A percentile compares a stretch with the other conserved stretches of the same genome.
Evolutionary conservation across 345 rosid genomes (phyloP).

Genomic region (Linum tenue): DNA sequence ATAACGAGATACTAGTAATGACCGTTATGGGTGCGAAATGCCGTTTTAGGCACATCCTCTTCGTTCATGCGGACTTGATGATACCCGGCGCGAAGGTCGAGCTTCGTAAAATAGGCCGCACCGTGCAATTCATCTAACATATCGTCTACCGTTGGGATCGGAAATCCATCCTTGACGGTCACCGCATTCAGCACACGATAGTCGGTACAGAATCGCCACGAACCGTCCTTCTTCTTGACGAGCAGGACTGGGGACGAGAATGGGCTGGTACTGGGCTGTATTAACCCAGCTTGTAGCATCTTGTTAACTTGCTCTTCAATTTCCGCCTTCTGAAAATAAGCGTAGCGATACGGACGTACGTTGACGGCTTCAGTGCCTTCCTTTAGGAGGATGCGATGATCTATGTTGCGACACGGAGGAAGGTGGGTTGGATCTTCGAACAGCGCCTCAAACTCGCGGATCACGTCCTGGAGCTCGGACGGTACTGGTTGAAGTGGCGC

Average conservation of each 20-base stretch:
- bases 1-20: not conserved
- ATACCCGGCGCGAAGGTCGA: too few relatives aligned
- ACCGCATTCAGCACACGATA: not conserved
- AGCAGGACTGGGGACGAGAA: too few relatives aligned
- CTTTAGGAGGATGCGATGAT: not conserved
- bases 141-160: not conserved
- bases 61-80: not conserved
- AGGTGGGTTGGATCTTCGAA: not conserved
- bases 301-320: not conserved
- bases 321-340: not conserved
- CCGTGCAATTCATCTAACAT: not conserved
- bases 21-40: not conserved
- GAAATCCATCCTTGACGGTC: not conserved
- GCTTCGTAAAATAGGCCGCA: not conserved
- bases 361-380: not conserved
- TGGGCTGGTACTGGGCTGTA: too few relatives aligned
- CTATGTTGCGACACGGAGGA: not conserved
- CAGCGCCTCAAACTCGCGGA: not conserved
- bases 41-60: not conserved
- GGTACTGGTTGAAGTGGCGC: too few relatives aligned
- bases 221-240: not conserved
- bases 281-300: not conserved
- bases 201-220: not conserved
- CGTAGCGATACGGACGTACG: not conserved
- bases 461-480: too few relatives aligned